Base-by-base conservation (phyloP, 225 moss, liverwort and hornwort genomes). In the Polytrichum commune region DNA sequence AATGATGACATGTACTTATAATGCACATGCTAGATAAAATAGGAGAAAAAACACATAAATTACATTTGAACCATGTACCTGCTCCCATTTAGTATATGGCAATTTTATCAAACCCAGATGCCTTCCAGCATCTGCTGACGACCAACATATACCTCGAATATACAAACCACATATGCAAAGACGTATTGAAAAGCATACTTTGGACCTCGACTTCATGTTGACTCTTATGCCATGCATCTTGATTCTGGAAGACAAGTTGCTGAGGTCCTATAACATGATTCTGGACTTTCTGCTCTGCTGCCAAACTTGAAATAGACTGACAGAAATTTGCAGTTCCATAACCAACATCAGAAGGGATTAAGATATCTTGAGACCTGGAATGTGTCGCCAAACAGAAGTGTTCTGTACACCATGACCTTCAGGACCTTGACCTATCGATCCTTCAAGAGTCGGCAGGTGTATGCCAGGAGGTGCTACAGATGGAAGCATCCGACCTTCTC, bases 401-500 rank as follows among this genome's bases (percentile, higher is more conserved):
- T 82, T 79, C 68, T 76, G 89, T 28, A 77, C 81, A 46, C 82
- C 75, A 27, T 85, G 62, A 68, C 84, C 83, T 77, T 81, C 67
- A 25, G 67, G 35, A 68, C 61, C 75, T 29, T 80, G 54, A 23
- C 68, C 35, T 9, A 2, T 35, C 20, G 75, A 1, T 18, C 55
- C 84, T 29, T 80, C 85, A 77, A 63, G 74, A 30, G 74, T 79
- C 66, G 82, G 94, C 29, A 79, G 79, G 71, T 89, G 86, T 55
- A 97, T 86, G 79, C 91, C 94, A 22, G 88, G 75, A 76, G 97
- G 97, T 63, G 91, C 85, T 13, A 86, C 79, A 32, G 90, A 79
- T 18, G 93, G 93, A 29, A 97, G 80, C 27, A 87, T 60, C 67
- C 95, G 82, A 20, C 98, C 95, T 88, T 95, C 98, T 83, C 98